A percentile compares a stretch with the other conserved stretches of the same genome.
Evolutionary conservation across 805 yeast genomes (phyloP).

Genomic region (Wickerhamomyces ciferrii): DNA sequence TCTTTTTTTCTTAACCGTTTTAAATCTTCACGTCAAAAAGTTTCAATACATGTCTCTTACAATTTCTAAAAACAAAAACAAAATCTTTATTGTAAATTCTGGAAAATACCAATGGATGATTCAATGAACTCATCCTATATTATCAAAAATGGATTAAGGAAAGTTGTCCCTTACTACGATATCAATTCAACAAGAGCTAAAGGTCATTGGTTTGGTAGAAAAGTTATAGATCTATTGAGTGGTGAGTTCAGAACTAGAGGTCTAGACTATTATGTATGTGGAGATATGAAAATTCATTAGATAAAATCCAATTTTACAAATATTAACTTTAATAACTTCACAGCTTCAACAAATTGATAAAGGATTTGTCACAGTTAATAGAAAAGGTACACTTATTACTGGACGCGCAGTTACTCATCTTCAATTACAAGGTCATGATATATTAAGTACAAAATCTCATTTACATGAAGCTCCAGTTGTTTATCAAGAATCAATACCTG

Average conservation of each 20-base stretch:
- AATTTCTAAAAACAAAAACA: no score
- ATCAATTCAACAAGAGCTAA: constrained; percentile 86
- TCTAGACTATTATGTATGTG: constrained; percentile 46
- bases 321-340: no score
- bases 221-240: constrained; percentile 66
- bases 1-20: background rate
- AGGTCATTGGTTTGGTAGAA: constrained; percentile 75
- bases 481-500: constrained; percentile 42
- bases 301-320: background rate
- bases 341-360: background rate
- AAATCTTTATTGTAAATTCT: no score
- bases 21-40: background rate
- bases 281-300: background rate
- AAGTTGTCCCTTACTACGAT: constrained; percentile 76
- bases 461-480: constrained; percentile 86
- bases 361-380: background rate
- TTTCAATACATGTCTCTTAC: no score
- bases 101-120: background rate
- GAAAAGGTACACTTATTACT: background rate
- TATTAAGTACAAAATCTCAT: constrained; percentile 35
- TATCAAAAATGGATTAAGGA: constrained; percentile 33
- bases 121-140: background rate
- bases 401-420: background rate
- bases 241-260: constrained; percentile 76
- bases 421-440: background rate